phyloP scores from a whole-genome alignment of 768 basidiomycete species.

The Kwoniella botswanensis region DNA sequence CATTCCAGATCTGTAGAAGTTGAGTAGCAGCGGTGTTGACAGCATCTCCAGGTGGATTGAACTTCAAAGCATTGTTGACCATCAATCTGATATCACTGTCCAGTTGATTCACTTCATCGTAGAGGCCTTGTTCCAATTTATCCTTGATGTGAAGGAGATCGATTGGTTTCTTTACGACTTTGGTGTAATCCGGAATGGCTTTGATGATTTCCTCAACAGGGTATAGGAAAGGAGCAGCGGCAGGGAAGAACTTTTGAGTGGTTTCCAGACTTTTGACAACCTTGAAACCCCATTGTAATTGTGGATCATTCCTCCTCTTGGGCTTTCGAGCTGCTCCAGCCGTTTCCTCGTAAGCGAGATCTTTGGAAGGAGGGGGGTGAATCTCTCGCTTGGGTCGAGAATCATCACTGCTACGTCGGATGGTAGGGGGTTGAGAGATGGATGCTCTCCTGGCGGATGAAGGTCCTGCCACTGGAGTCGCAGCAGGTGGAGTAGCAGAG shows the following conservation, averaged over 20 bases:
- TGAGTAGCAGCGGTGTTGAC: conserved; percentile 86
- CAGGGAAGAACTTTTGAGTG: conserved; percentile 74
- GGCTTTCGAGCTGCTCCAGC: conserved; percentile 66
- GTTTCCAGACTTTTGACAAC: conserved; percentile 71
- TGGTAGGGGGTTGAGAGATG: conserved; percentile 73
- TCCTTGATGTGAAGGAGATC: conserved; percentile 85
- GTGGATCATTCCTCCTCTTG: conserved; percentile 68
- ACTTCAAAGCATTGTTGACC: conserved; percentile 89
- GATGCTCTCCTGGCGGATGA: conserved; percentile 69
- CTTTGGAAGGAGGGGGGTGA: conserved; percentile 91
- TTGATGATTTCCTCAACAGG: conserved; percentile 76
- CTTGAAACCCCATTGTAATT: conserved; percentile 80
- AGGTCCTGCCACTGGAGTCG: conserved; percentile 33
- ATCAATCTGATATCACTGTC: conserved; percentile 91
- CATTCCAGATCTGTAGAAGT: conserved; percentile 84
- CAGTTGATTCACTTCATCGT: conserved; percentile 77
- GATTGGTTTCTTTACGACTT: conserved; percentile 92
- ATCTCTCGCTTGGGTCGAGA: conserved; percentile 95
- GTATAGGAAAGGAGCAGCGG: conserved; percentile 85
- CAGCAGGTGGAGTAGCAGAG: conserved; percentile 33
- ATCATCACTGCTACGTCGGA: conserved; percentile 68
- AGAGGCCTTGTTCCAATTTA: conserved; percentile 79
- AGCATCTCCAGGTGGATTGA: conserved; percentile 85
- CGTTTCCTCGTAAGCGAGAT: conserved; percentile 77
- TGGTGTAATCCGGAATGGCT: conserved; percentile 81